Conservation (phyloP, 2,329 filamentous ascomycete species). For the Aspergillus tanneri region DNA sequence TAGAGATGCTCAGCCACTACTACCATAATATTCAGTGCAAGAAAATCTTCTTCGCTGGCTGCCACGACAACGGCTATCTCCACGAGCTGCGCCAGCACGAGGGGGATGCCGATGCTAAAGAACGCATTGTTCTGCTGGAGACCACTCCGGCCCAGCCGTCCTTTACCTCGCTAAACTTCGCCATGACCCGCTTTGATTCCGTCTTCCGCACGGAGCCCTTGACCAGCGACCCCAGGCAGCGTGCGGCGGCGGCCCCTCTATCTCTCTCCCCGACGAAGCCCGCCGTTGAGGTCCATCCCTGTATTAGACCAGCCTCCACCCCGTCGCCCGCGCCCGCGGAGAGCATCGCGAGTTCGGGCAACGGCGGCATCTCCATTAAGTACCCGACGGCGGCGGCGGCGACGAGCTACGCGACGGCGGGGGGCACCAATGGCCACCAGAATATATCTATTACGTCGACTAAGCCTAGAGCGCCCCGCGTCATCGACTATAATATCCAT, state of each 20-base stretch:
- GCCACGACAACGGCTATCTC: slow-evolving; percentile 15
- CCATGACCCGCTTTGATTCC: slow-evolving; percentile 5
- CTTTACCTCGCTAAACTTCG: slow-evolving; percentile 3
- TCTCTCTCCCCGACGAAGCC: not conserved
- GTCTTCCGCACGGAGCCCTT: slow-evolving; percentile 7
- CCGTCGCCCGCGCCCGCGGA: too few relatives aligned
- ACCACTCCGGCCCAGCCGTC: slow-evolving; percentile 13
- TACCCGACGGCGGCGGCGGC: not conserved
- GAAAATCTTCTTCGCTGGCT: slow-evolving; percentile 19
- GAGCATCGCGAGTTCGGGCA: not conserved
- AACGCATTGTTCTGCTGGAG: slow-evolving; percentile 14
- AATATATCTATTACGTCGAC: not conserved
- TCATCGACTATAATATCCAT: not conserved
- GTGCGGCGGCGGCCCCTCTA: too few relatives aligned
- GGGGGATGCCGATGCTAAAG: slow-evolving; percentile 1
- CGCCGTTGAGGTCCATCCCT: too few relatives aligned
- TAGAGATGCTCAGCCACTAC: slow-evolving; percentile 14
- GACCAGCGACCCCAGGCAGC: not conserved
- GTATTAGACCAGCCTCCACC: not conserved
- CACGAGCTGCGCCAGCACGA: slow-evolving; percentile 12
- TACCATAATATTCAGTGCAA: slow-evolving; percentile 16
- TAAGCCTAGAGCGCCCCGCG: not conserved
- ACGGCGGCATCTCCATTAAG: not conserved
- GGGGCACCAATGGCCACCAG: not conserved
- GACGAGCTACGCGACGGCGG: not conserved